Evolutionary conservation across 2,329 filamentous ascomycete species (phyloP).

Genomic region (Dendrostoma leiphaemia): DNA sequence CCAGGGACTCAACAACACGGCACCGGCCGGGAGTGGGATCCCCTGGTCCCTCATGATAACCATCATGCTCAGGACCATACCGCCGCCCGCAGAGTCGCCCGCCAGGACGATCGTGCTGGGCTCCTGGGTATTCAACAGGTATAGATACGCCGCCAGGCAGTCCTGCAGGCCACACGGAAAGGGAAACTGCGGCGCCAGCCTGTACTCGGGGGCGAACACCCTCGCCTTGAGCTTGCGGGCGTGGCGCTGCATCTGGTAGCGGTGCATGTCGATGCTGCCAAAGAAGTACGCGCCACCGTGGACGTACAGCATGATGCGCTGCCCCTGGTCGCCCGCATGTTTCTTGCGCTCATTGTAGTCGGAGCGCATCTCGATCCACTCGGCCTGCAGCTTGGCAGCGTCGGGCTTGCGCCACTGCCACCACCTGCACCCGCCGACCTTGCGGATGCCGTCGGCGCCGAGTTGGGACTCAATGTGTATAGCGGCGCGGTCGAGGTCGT

Average conservation of each 20-base stretch:
- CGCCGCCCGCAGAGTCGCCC: constrained; percentile 90
- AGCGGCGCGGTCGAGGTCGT: constrained; percentile 66
- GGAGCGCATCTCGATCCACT: constrained; percentile 95
- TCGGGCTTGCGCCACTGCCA: constrained; percentile 78
- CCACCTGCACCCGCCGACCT: constrained; percentile 80
- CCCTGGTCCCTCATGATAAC: constrained; percentile 79
- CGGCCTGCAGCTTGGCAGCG: constrained; percentile 66
- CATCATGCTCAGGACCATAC: constrained; percentile 80
- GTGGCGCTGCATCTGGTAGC: constrained; percentile 97
- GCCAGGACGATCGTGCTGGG: constrained; percentile 82
- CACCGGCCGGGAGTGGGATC: constrained; percentile 82
- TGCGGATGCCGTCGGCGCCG: constrained; percentile 70
- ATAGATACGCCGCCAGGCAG: constrained; percentile 83
- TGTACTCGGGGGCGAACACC: constrained; percentile 83
- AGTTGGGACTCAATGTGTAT: constrained; percentile 68
- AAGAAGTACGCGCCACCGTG: constrained; percentile 97
- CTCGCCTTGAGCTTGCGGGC: constrained; percentile 89
- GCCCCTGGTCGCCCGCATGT: constrained; percentile 54
- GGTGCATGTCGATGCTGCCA: constrained; percentile 90
- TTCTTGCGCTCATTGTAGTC: constrained; percentile 74
- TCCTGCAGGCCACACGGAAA: constrained; percentile 93
- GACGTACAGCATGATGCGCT: constrained; percentile 86
- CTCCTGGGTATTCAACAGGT: constrained; percentile 73
- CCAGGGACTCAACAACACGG: constrained; percentile 91
- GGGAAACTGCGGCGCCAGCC: constrained; percentile 88